Conservation (phyloP, 345 rosid genomes). For the Aquilaria sinensis region DNA sequence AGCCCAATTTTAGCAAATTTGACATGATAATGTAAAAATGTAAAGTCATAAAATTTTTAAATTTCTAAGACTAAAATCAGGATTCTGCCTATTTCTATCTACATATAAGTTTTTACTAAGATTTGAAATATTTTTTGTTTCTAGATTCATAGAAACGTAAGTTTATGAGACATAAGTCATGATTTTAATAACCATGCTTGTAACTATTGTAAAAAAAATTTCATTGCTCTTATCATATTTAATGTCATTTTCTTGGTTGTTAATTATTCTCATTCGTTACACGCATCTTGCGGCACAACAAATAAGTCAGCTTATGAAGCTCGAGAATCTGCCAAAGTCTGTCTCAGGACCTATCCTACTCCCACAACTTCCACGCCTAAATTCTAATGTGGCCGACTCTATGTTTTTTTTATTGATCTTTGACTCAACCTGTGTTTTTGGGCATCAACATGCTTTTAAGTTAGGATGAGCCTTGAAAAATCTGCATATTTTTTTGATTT, state of each 20-base stretch:
- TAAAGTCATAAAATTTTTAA: too few species aligned
- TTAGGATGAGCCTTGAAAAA: too few species aligned
- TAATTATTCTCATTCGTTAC: slow-evolving; percentile 86
- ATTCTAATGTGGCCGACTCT: slow-evolving; percentile 35
- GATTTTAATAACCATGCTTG: too few species aligned
- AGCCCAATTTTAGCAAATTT: too few species aligned
- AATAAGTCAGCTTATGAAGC: slow-evolving; percentile 62
- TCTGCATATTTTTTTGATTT: too few species aligned
- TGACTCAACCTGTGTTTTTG: too few species aligned
- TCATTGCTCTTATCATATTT: background rate
- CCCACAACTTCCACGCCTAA: slow-evolving; percentile 70
- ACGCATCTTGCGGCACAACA: slow-evolving; percentile 90
- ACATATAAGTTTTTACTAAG: background rate
- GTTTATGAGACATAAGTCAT: too few species aligned
- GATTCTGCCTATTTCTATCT: background rate
- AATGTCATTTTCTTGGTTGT: background rate
- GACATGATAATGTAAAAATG: too few species aligned
- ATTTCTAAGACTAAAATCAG: too few species aligned
- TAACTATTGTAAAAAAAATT: too few species aligned
- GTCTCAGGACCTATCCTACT: slow-evolving; percentile 33
- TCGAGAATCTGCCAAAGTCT: slow-evolving; percentile 52
- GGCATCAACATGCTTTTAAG: too few species aligned
- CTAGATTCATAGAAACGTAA: too few species aligned
- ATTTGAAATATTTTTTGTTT: background rate
- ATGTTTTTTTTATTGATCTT: slow-evolving; percentile 79